Base-by-base conservation (phyloP, 805 yeast species). In the Suhomyces tanzawaensis region DNA sequence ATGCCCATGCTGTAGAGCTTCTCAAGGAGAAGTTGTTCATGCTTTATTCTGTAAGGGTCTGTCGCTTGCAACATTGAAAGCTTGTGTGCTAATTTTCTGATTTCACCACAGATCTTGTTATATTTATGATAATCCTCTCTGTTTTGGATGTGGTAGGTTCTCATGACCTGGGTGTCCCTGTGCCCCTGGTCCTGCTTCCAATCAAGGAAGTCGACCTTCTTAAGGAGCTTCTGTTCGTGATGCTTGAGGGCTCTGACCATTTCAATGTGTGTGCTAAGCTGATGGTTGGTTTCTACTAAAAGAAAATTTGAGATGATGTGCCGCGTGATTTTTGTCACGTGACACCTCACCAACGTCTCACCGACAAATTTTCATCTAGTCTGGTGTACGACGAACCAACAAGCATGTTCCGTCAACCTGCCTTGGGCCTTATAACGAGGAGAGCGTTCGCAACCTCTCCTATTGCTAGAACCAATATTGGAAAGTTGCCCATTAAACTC, bases 131-230 rank as follows among this genome's bases (percentile, higher is more conserved):
- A 93, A 60, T 93, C 99, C 60, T 89, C 96, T 60, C 99, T 78
- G 59, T 90, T 85, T 58, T 89, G 96, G 32, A 93, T 76, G 59
- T 91, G 96, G 62, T 90, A 93, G 37, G 86, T 83, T 51, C 95
- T 76, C 95, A 93, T 93, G 23, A 93, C 95, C 62, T 86, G 91
- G n/a, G 95, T 82, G 52, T 91, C 99, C 50, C 99, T 72, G 62
- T 93, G 99, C 21, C 91, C 88, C 39, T 84, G 82, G 60, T 93
- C 99, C 53, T 88, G 95, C 62, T 93, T 93, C 97, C 98, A 93
- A 62, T 93, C 95, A 36, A 88, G 85, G 68, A 93, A 88, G 58
- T 93, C 97, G 37, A 93, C 98, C 64, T 93, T 93, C 71, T 85
- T 89, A 53, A 93, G 77, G 53, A 93, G 79, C 66, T 89, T 90